A percentile compares a stretch with the other conserved stretches of the same genome.
Evolutionary conservation across 768 basidiomycete species (phyloP).

Genomic region (Lentinula lateritia): DNA sequence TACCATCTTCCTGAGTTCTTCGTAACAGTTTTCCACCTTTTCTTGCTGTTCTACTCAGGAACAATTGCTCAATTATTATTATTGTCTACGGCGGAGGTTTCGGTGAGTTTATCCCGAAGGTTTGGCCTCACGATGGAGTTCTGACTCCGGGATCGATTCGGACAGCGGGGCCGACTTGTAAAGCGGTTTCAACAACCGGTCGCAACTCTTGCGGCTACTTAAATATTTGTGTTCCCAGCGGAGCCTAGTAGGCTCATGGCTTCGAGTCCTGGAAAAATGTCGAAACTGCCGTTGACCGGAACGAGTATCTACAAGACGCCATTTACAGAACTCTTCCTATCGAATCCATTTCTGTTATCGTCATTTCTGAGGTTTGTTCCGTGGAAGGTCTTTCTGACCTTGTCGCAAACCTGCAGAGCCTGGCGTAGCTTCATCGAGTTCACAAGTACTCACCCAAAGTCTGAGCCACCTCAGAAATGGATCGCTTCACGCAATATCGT

Average conservation of each 20-base stretch:
- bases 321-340: background rate
- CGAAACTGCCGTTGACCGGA: background rate
- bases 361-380: slow-evolving; percentile 25
- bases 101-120: background rate
- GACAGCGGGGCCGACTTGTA: background rate
- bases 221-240: background rate
- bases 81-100: background rate
- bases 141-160: background rate
- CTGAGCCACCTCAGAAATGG: slow-evolving; percentile 1
- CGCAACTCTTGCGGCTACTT: background rate
- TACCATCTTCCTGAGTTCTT: background rate
- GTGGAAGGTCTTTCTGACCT: slow-evolving; percentile 34
- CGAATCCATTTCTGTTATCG: slow-evolving; percentile 18
- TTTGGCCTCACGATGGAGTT: background rate
- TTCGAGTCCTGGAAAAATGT: background rate
- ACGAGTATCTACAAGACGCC: background rate
- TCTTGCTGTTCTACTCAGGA: background rate
- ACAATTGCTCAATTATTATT: background rate
- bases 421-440: slow-evolving; percentile 22
- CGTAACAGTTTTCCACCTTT: background rate
- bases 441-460: background rate
- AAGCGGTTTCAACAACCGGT: background rate
- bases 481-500: slow-evolving; percentile 29
- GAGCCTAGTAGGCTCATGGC: background rate
- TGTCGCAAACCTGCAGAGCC: slow-evolving; percentile 32